These are phyloP conservation scores for Syzygium syzygioides DNA, from an alignment of 441 rosid species.

Conservation along the genomic window DNA sequence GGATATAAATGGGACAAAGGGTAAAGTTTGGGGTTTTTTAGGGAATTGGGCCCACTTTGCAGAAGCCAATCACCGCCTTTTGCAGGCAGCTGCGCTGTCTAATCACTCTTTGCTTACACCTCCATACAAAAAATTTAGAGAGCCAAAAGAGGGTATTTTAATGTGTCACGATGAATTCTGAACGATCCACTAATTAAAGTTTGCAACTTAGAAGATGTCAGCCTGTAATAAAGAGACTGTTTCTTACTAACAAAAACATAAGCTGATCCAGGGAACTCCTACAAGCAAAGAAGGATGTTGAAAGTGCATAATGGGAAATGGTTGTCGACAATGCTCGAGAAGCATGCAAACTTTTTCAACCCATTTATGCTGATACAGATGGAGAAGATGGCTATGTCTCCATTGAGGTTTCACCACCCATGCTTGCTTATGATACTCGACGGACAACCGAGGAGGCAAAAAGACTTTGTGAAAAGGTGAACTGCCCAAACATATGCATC, in stretches of 20 bases:
- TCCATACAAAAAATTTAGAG: neutral
- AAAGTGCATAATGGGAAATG: slow-evolving; percentile 3
- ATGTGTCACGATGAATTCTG: neutral
- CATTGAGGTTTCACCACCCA: neutral
- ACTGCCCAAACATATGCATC: neutral
- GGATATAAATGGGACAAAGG: no score
- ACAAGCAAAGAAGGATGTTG: neutral
- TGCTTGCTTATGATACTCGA: neutral
- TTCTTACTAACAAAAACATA: neutral
- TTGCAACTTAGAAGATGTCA: neutral
- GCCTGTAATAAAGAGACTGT: neutral
- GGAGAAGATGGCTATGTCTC: neutral
- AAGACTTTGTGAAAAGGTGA: neutral
- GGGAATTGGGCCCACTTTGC: no score
- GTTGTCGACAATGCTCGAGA: neutral
- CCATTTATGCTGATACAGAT: neutral
- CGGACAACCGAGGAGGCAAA: neutral
- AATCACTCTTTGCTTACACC: neutral
- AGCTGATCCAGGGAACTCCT: neutral
- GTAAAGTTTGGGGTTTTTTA: no score
- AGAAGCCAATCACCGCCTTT: neutral
- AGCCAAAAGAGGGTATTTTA: neutral
- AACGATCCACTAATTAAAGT: neutral
- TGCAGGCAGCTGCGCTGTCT: neutral
- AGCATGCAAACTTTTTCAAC: neutral